phyloP scores from a whole-genome alignment of 176 grass and related monocot species.

The Hordeum marinum region DNA sequence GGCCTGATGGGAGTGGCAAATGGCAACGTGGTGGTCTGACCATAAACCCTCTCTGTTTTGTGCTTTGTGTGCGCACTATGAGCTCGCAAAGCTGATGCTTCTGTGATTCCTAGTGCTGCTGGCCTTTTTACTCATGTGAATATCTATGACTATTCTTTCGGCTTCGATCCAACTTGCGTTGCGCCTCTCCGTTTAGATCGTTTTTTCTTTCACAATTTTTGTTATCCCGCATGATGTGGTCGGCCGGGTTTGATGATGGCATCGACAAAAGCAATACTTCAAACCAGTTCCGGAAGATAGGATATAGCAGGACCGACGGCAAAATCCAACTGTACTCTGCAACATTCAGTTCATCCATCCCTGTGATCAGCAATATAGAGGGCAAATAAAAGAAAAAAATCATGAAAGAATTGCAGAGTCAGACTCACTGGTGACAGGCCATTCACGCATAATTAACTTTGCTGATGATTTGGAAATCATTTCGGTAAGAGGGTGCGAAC shows the following conservation, averaged over 20 bases:
- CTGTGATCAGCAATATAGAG: background rate
- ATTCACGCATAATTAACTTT: background rate
- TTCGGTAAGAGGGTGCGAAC: background rate
- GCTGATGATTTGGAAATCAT: background rate
- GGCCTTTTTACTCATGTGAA: constrained; percentile 11
- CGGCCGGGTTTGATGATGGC: background rate
- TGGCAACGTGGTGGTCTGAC: background rate
- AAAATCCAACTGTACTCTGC: background rate
- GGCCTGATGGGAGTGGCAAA: background rate
- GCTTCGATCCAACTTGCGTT: background rate
- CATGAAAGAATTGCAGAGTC: background rate
- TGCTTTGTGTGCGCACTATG: background rate
- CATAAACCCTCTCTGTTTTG: too few relatives aligned
- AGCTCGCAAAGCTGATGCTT: constrained; percentile 12
- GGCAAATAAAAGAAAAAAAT: background rate
- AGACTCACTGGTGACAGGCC: background rate
- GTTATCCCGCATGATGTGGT: background rate
- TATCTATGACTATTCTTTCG: background rate
- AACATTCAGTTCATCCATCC: background rate
- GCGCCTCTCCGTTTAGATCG: background rate
- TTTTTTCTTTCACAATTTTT: background rate
- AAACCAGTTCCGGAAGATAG: background rate
- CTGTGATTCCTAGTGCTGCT: background rate
- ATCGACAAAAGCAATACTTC: background rate
- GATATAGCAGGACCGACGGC: too few relatives aligned